Conservation (phyloP, 805 yeast genomes). For the Metschnikowia baotianmanensis region DNA sequence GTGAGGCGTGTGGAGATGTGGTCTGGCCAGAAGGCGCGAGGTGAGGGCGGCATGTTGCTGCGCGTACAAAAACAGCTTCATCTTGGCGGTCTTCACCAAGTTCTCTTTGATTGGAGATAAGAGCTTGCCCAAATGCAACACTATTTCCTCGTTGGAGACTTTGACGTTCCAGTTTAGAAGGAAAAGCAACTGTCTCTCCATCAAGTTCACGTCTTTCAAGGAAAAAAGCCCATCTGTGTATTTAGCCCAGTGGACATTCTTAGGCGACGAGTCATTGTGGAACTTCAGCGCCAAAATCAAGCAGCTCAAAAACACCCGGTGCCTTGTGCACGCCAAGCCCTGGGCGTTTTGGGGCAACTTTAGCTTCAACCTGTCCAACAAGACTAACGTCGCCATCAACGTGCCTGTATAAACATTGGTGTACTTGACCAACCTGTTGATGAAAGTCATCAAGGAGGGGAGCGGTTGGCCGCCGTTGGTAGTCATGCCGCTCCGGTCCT, state of each 20-base stretch:
- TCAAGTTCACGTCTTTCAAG: constrained; percentile 66
- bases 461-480: constrained; percentile 39
- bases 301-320: constrained; percentile 72
- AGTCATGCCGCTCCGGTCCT: constrained; percentile 29
- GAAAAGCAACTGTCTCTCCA: constrained; percentile 74
- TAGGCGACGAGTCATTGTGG: constrained; percentile 77
- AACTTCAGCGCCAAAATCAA: constrained; percentile 69
- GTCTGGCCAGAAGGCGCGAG: constrained; percentile 4
- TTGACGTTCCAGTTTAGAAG: constrained; percentile 69
- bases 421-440: constrained; percentile 66
- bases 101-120: constrained; percentile 50
- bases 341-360: constrained; percentile 69
- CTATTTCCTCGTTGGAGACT: constrained; percentile 45
- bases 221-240: constrained; percentile 73
- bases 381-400: constrained; percentile 67
- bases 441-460: constrained; percentile 74
- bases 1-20: constrained; percentile 3
- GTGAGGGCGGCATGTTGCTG: constrained; percentile 24
- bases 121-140: constrained; percentile 41
- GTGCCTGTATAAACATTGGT: constrained; percentile 82
- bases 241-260: constrained; percentile 75
- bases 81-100: constrained; percentile 32
- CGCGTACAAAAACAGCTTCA: constrained; percentile 30
- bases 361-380: constrained; percentile 57
- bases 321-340: constrained; percentile 78